These are phyloP conservation scores for Alnus rubra DNA, from an alignment of 306 rosid species.

Conservation along the genomic window DNA sequence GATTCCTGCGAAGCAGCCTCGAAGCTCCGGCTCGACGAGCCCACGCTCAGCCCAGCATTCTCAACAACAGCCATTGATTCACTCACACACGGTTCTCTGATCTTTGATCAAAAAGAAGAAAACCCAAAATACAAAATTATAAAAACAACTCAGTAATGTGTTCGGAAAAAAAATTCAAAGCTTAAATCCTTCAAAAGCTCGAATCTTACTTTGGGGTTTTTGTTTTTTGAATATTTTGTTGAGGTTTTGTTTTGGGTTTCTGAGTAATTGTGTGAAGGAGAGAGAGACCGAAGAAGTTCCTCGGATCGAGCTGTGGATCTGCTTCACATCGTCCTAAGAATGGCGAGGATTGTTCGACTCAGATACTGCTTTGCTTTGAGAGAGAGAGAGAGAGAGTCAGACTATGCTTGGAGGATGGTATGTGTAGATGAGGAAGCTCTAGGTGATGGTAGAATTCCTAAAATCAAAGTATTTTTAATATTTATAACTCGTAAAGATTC, in stretches of 20 bases:
- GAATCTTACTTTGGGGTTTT: not conserved
- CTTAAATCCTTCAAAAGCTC: not conserved
- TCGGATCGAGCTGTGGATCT: slow-evolving; percentile 1
- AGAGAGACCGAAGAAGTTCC: slow-evolving; percentile 2
- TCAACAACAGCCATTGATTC: slow-evolving; percentile 89
- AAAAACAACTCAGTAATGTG: not conserved
- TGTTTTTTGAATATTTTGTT: not conserved
- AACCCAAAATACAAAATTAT: not conserved
- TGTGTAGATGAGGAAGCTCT: not conserved
- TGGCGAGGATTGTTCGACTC: slow-evolving; percentile 10
- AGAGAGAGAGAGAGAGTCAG: not conserved
- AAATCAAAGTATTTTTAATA: no score
- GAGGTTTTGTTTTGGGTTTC: not conserved
- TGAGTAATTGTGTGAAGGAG: not conserved
- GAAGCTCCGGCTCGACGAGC: slow-evolving; percentile 32
- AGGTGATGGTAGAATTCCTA: no score
- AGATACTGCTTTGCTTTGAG: slow-evolving; percentile 1
- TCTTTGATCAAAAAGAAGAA: not conserved
- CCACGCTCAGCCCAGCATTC: slow-evolving; percentile 50
- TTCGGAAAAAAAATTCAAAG: not conserved
- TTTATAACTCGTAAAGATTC: no score
- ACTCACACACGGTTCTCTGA: slow-evolving; percentile 13
- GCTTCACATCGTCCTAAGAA: slow-evolving; percentile 24
- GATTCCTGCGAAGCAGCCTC: slow-evolving; percentile 48
- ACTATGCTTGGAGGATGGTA: not conserved